Evolutionary conservation across 1,284 basidiomycete genomes (phyloP), one percentile per base, ranked within the genome.

Genomic region (Tremellales sp.): DNA sequence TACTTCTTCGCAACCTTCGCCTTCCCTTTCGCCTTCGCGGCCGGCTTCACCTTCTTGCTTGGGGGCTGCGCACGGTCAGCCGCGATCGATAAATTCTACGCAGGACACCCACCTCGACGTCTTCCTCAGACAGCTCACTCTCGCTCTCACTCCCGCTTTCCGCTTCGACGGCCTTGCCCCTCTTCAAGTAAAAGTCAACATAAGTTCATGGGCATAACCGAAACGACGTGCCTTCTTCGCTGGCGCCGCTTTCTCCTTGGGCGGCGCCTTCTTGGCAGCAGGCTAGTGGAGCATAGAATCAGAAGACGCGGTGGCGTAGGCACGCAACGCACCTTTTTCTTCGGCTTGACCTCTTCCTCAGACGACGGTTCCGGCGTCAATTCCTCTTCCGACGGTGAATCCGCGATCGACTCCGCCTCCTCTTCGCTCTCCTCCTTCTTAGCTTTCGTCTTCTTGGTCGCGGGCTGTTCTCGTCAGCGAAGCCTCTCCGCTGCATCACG

Each of bases 291-390:
- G 32, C 10, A 8, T 22, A 24, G 9, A 9, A 22, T 18, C 16
- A 38, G 14, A 9, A n/a, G 14, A 24, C 25, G n/a, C 6, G 18
- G n/a, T 7, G 27, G 19, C 24, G 22, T 26, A 16, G 5, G 29
- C 5, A 19, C 13, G 14, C 9, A 48, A 25, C 46, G 41, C 28
- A 57, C 55, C 43, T 60, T 65, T 53, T 68, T 75, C 65, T 76
- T 79, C 4, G 68, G 65, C 53, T 75, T 74, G 45, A 73, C 74
- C 27, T 50, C 53, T 19, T 61, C 72, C 4, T 54, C 50, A 33
- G 40, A 38, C 14, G 22, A 27, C 5, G 43, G 36, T 31, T 43
- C 33, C 5, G 38, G 35, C 33, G 42, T 19, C 3, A 44, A 45
- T 13, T 51, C 52, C 4, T 43, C 40, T 2, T 43, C 44, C 21